Percentiles rank a stretch among this genome's conserved stretches.
Conservation (phyloP, 2,329 filamentous ascomycete species). For the Calonectria henricotiae region DNA sequence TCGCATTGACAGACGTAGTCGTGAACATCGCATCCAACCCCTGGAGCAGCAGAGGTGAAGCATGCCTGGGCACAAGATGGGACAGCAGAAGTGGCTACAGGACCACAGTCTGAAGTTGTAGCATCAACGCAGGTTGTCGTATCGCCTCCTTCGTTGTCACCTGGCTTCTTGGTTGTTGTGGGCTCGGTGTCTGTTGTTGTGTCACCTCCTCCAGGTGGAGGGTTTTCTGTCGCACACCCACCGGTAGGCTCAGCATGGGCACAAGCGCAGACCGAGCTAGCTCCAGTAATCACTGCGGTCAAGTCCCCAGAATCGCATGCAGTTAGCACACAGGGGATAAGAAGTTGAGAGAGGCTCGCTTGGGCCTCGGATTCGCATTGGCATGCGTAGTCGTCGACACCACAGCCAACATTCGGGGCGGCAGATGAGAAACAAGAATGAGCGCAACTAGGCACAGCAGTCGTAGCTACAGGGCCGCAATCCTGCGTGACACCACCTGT, state of each 20-base stretch:
- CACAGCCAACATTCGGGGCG: constrained; percentile 51
- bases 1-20: constrained; percentile 54
- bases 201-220: constrained; percentile 11
- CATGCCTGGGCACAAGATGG: constrained; percentile 52
- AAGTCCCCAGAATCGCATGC: constrained; percentile 44
- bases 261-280: constrained; percentile 30
- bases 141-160: constrained; percentile 18
- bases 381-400: constrained; percentile 51
- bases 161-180: constrained; percentile 12
- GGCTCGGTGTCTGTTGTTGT: constrained; percentile 3
- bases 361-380: constrained; percentile 51
- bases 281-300: constrained; percentile 9
- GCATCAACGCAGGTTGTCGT: constrained; percentile 35
- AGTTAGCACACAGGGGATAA: constrained; percentile 53
- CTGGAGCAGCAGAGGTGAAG: constrained; percentile 50
- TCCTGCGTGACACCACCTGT: constrained; percentile 28
- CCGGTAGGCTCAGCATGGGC: constrained; percentile 22
- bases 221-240: constrained; percentile 7
- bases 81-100: constrained; percentile 50
- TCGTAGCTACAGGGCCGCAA: constrained; percentile 49
- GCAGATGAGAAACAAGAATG: constrained; percentile 52
- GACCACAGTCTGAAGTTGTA: constrained; percentile 46
- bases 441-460: constrained; percentile 52
- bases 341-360: constrained; percentile 46
- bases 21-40: constrained; percentile 48